A percentile compares a stretch with the other conserved stretches of the same genome.
Conservation (phyloP, 2,329 filamentous ascomycete genomes). For the Sporothrix brunneoviolacea region DNA sequence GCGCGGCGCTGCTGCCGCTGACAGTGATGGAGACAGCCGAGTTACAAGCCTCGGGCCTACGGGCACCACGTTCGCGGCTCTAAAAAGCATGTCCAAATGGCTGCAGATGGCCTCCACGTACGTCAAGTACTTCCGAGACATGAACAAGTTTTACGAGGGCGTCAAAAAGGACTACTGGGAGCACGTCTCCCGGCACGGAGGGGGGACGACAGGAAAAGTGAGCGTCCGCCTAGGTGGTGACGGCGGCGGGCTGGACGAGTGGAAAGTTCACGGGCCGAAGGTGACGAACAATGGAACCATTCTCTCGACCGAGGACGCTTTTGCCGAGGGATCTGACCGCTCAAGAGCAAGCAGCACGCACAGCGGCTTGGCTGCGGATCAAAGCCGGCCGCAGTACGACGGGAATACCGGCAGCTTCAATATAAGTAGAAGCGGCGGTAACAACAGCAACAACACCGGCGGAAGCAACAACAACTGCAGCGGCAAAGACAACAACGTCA, state of each 20-base stretch:
- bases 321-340: constrained; percentile 20
- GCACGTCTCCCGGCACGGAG: constrained; percentile 20
- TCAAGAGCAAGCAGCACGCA: constrained; percentile 26
- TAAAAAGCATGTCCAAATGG: constrained; percentile 44
- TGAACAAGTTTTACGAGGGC: constrained; percentile 45
- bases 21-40: constrained; percentile 14
- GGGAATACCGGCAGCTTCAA: too few species aligned
- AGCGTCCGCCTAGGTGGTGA: constrained; percentile 36
- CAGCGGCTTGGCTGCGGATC: too few species aligned
- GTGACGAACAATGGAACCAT: constrained; percentile 40
- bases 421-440: too few species aligned
- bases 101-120: constrained; percentile 53
- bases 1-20: neutral
- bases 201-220: constrained; percentile 23
- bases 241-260: constrained; percentile 51
- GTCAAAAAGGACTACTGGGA: constrained; percentile 43
- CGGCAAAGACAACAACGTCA: constrained; percentile 30
- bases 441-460: too few species aligned
- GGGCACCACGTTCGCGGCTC: constrained; percentile 41
- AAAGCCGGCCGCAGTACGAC: too few species aligned
- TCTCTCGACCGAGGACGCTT: constrained; percentile 26
- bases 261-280: constrained; percentile 34
- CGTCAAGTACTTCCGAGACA: constrained; percentile 44
- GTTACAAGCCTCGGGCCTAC: constrained; percentile 36
- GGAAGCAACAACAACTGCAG: too few species aligned